Conservation (phyloP, 495 filamentous ascomycete species). For the Entonaema liquescens region DNA sequence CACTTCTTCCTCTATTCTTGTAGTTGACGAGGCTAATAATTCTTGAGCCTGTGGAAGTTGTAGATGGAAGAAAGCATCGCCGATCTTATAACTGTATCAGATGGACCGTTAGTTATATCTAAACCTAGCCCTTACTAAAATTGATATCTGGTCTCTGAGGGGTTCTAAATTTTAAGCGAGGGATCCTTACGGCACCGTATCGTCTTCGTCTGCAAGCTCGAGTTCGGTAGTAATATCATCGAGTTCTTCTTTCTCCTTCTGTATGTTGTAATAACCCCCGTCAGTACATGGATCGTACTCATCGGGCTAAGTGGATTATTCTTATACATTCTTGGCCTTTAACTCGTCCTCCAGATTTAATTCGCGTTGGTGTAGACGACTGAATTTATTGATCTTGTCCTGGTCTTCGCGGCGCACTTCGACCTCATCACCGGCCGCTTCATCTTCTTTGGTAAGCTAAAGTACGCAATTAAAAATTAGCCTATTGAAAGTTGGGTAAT, state of each 20-base stretch:
- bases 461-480: constrained; percentile 24
- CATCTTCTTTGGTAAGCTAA: constrained; percentile 93
- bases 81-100: constrained; percentile 84
- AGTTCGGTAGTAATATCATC: constrained; percentile 91
- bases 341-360: constrained; percentile 79
- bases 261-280: constrained; percentile 31
- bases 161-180: background rate
- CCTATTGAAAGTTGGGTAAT: background rate
- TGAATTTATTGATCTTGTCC: constrained; percentile 98
- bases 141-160: background rate
- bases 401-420: constrained; percentile 96
- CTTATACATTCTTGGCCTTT: constrained; percentile 78
- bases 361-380: constrained; percentile 89
- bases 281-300: constrained; percentile 20
- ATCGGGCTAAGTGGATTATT: background rate
- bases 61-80: constrained; percentile 91
- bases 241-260: constrained; percentile 99
- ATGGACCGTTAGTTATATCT: constrained; percentile 30
- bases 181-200: constrained; percentile 78
- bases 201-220: constrained; percentile 95
- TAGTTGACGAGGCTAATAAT: constrained; percentile 74
- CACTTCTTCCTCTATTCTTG: constrained; percentile 79
- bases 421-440: constrained; percentile 79
- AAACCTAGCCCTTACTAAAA: background rate
- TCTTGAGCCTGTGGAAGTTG: constrained; percentile 85